A percentile compares a stretch with the other conserved stretches of the same genome.
Conservation (phyloP, 2,329 filamentous ascomycete species). For the Penicillium sp. region DNA sequence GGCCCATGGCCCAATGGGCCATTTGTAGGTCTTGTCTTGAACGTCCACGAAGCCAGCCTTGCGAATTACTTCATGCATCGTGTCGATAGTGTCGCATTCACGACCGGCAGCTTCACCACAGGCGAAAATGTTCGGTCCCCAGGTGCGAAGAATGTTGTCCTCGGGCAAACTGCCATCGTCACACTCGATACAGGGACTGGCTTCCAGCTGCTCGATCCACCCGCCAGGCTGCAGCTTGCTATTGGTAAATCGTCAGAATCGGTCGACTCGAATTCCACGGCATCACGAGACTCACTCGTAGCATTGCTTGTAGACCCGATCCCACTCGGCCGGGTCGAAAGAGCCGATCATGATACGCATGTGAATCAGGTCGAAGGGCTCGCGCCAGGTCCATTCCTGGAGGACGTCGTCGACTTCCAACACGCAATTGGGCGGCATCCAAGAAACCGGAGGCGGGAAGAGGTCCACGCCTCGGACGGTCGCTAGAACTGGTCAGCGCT, state of each 20-base stretch:
- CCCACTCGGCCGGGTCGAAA: slow-evolving; percentile 16
- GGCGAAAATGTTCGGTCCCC: slow-evolving; percentile 17
- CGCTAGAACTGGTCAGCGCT: not conserved
- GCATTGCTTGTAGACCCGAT: slow-evolving; percentile 15
- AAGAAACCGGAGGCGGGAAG: slow-evolving; percentile 22
- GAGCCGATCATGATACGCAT: slow-evolving; percentile 20
- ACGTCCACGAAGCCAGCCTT: slow-evolving; percentile 35
- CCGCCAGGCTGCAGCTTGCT: slow-evolving; percentile 22
- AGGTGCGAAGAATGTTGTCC: slow-evolving; percentile 13
- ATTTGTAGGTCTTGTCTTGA: slow-evolving; percentile 29
- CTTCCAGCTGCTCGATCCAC: slow-evolving; percentile 24
- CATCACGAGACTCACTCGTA: slow-evolving; percentile 14
- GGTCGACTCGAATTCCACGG: not conserved
- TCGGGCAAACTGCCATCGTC: slow-evolving; percentile 17
- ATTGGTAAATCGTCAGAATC: not conserved
- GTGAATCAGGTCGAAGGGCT: slow-evolving; percentile 27
- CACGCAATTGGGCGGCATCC: slow-evolving; percentile 29
- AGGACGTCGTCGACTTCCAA: slow-evolving; percentile 29
- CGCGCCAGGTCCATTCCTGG: slow-evolving; percentile 23
- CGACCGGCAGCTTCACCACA: slow-evolving; percentile 23
- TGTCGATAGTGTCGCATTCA: slow-evolving; percentile 19
- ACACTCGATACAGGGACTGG: slow-evolving; percentile 9
- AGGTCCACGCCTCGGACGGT: slow-evolving; percentile 26
- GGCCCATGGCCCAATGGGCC: slow-evolving; percentile 34
- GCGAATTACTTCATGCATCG: slow-evolving; percentile 24